Evolutionary conservation across 2,329 filamentous ascomycete species (phyloP).

Genomic region (Fusarium miscanthi): DNA sequence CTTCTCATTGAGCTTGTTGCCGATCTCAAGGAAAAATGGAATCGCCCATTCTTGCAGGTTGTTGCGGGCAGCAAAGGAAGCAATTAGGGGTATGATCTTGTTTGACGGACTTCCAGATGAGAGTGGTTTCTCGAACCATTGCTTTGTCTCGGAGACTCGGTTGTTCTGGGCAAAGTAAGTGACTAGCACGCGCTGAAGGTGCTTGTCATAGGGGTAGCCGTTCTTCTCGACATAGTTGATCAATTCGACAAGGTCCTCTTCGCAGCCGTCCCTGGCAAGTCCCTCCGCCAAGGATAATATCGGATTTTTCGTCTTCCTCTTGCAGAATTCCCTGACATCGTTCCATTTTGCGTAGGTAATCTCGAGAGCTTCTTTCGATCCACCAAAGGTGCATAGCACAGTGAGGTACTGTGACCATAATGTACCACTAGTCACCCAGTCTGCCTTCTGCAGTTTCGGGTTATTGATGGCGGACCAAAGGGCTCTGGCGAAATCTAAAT

Average conservation of each 20-base stretch:
- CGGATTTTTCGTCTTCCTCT: conserved; percentile 38
- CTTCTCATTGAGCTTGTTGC: conserved; percentile 56
- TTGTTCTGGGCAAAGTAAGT: conserved; percentile 70
- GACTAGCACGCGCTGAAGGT: conserved; percentile 66
- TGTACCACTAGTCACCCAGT: conserved; percentile 24
- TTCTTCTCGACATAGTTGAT: conserved; percentile 62
- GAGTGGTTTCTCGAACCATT: conserved; percentile 73
- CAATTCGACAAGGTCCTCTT: conserved; percentile 67
- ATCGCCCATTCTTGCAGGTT: conserved; percentile 71
- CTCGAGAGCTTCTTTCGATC: conserved; percentile 63
- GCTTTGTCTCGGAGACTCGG: conserved; percentile 69
- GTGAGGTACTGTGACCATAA: conserved; percentile 49
- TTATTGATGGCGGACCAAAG: conserved; percentile 51
- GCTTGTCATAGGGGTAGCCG: conserved; percentile 57
- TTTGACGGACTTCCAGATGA: conserved; percentile 38
- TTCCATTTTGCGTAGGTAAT: conserved; percentile 52
- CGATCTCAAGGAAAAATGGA: conserved; percentile 65
- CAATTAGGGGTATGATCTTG: conserved; percentile 47
- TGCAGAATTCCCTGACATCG: conserved; percentile 35
- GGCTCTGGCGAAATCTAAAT: conserved; percentile 59
- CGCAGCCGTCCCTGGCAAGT: conserved; percentile 68
- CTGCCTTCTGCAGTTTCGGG: conserved; percentile 36
- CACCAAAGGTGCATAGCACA: conserved; percentile 65
- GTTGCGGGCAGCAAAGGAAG: conserved; percentile 67
- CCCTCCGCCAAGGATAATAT: conserved; percentile 59